Base-by-base conservation (phyloP, 2,329 filamentous ascomycete species). In the Aspergillus texensis region DNA sequence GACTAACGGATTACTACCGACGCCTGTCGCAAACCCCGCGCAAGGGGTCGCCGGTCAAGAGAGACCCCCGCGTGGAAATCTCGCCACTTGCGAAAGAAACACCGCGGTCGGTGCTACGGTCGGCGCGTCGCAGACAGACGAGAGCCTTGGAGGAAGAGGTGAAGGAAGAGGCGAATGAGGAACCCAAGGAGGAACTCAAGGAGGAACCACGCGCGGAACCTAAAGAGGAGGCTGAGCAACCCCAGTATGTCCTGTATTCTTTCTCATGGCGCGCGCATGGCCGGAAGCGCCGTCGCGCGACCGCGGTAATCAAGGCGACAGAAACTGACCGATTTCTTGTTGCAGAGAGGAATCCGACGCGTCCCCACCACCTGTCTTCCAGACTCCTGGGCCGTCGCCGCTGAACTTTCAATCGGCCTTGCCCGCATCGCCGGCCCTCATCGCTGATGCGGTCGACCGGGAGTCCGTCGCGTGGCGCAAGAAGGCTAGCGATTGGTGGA, bases 1-100 rank as follows among this genome's bases (percentile, higher is more conserved):
- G 82, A 61, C 86, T 97, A 75, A 81, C 85, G 65, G 88, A 90
- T 64, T 97, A 93, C 84, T 97, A 92, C 82, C 87, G 84, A 84
- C 77, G 74, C 71, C 61, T 79, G 56, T 61, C 65, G 55, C 64
- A 64, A 77, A 81, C 73, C 53, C 74, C 70, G 65, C 77, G 67
- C 66, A 70, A 70, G 50, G 64, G 64, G 52, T 85, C 85, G 55
- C 84, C 84, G 8, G 74, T 81, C 45, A 86, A 86, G 75, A 79
- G 79, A 70, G 81, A 83, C 62, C 71, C 74, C 36, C 76, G 74
- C 70, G 66, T 69, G 6, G 79, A 82, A 36, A 71, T 68, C 43
- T 60, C 78, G 30, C 68, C 80, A 11, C 65, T 71, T 10, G 48
- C 28, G 59, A 62, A 62, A 41, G 68, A 68, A 36, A 53, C 73